Percentiles rank a stretch among this genome's conserved stretches.
Evolutionary conservation across 148 eudicot genomes (phyloP).

Genomic region (Cornus controversa): DNA sequence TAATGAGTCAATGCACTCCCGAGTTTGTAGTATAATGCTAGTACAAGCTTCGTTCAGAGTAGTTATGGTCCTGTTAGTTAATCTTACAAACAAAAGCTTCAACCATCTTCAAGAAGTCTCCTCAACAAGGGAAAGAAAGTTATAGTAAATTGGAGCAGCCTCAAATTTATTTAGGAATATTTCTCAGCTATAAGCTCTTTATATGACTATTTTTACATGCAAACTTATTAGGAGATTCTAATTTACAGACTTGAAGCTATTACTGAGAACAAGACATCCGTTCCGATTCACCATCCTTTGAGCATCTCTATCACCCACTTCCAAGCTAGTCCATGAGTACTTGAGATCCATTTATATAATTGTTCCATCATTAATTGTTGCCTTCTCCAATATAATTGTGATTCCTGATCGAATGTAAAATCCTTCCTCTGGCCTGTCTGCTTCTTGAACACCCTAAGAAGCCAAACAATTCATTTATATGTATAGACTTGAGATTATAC

Average conservation of each 20-base stretch:
- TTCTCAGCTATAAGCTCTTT: not conserved
- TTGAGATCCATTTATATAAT: constrained; percentile 42
- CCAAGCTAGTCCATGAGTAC: not conserved
- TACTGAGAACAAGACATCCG: not conserved
- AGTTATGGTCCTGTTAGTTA: not conserved
- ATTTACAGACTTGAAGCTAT: not conserved
- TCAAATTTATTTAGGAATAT: not conserved
- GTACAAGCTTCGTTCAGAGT: not conserved
- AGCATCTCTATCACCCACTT: not conserved
- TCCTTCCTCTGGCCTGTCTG: constrained; percentile 79
- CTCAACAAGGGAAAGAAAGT: constrained; percentile 8
- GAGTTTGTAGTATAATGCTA: too few relatives aligned
- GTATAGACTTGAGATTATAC: not conserved
- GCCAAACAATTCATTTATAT: not conserved
- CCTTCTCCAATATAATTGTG: constrained; percentile 79
- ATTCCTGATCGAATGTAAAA: constrained; percentile 92
- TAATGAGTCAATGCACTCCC: too few relatives aligned
- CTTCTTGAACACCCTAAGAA: constrained; percentile 80
- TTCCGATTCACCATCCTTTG: not conserved
- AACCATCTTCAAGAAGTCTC: not conserved
- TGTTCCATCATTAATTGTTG: constrained; percentile 75
- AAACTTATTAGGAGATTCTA: not conserved
- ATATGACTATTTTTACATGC: not conserved
- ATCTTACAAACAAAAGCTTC: not conserved
- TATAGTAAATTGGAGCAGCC: not conserved